Evolutionary conservation across 768 basidiomycete species (phyloP), one percentile per base, ranked within the genome.

Genomic region (Strobilomyces confusus): DNA sequence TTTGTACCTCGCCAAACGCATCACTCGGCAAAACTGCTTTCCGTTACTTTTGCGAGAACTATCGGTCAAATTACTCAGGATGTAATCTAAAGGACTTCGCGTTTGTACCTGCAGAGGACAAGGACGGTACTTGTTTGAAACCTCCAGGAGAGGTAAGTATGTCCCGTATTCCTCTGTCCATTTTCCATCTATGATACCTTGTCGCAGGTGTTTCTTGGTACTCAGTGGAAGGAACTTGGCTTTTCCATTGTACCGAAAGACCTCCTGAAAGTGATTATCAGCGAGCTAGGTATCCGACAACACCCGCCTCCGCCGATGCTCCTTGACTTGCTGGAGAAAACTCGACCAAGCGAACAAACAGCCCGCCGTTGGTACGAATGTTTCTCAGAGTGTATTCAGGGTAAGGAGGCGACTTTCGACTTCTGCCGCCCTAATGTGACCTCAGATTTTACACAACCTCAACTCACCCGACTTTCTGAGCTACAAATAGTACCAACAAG

Each of bases 181-280:
- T 32, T 12, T 32, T 32, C 9, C 29, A 29, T 46, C 14, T 54
- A n/a, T n/a, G n/a, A n/a, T n/a, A n/a, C n/a, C n/a, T n/a, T n/a
- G n/a, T n/a, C n/a, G n/a, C n/a, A 94, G 86, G 89, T 93, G 0
- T 93, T 84, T 63, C 78, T 81, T 7, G 79, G 80, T 49, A 66
- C 76, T 0, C 80, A 84, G 25, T 93, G 88, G 78, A 78, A 83
- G 1, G 68, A 73, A 0, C 74, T 98, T 17, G 92, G 92, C 2
- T 95, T 95, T 66, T 67, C 80, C 8, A 77, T 89, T 2, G 75
- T 90, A 2, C 78, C 85, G 44, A 77, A 80, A 7, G 68, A 60
- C 22, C 68, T 82, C 53, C 76, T 74, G 22, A 68, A 73, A 5
- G 81, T 86, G 51, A 80, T 79, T 1, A 62, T 77, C 2, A 61